Evolutionary conservation across 768 basidiomycete genomes (phyloP).

Genomic region (Panellus pusillus): DNA sequence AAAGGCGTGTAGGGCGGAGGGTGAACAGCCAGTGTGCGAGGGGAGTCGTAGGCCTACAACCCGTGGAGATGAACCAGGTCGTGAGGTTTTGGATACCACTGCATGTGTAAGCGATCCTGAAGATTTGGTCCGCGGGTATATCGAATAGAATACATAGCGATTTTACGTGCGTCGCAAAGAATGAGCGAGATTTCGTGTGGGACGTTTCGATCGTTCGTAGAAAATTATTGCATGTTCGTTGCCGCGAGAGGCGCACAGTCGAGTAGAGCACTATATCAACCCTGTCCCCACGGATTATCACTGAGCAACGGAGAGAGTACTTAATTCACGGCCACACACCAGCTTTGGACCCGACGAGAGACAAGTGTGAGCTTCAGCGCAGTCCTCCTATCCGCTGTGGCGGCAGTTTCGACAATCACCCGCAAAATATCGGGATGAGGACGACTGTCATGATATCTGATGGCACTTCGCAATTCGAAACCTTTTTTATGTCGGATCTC

Average conservation of each 20-base stretch:
- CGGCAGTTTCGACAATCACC: constrained; percentile 36
- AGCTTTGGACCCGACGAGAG: constrained; percentile 31
- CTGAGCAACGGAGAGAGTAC: neutral
- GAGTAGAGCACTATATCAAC: constrained; percentile 38
- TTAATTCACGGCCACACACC: constrained; percentile 26
- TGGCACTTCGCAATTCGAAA: too few relatives aligned
- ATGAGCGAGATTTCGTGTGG: constrained; percentile 29
- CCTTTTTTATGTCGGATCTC: too few relatives aligned
- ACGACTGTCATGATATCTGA: constrained; percentile 7
- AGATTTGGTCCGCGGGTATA: constrained; percentile 30
- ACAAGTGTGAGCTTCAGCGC: constrained; percentile 33
- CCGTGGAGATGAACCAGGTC: constrained; percentile 34
- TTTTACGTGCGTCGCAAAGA: constrained; percentile 38
- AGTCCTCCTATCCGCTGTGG: constrained; percentile 29
- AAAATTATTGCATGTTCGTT: constrained; percentile 34
- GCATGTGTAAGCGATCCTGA: constrained; percentile 35
- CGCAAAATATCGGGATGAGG: constrained; percentile 39
- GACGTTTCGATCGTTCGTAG: constrained; percentile 39
- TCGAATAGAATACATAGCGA: constrained; percentile 38
- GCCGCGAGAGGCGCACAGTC: constrained; percentile 32
- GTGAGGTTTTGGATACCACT: constrained; percentile 35
- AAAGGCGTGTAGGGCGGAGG: constrained; percentile 33
- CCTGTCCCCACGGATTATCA: constrained; percentile 21
- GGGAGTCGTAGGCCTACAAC: constrained; percentile 11
- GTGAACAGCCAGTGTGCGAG: constrained; percentile 23